phyloP scores from a whole-genome alignment of 768 basidiomycete species.

The Royoungia palumana region DNA sequence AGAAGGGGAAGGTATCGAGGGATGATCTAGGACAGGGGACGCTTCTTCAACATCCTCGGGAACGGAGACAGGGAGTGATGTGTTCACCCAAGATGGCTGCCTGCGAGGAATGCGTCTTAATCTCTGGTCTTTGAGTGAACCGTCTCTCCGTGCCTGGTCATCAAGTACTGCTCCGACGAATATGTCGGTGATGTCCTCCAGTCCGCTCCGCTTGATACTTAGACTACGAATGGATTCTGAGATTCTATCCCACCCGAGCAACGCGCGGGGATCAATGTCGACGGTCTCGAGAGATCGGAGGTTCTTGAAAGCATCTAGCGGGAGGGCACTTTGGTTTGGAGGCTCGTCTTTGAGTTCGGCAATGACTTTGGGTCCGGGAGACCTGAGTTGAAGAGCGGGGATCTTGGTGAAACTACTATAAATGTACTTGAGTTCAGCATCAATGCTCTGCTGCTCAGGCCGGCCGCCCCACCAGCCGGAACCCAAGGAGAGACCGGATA shows the following conservation, averaged over 20 bases:
- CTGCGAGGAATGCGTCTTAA: conserved; percentile 43
- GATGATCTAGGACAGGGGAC: conserved; percentile 10
- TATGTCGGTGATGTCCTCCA: conserved; percentile 77
- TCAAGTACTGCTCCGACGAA: conserved; percentile 76
- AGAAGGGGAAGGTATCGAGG: conserved; percentile 26
- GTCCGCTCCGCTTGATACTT: conserved; percentile 72
- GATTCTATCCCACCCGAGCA: conserved; percentile 83
- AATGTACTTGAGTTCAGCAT: conserved; percentile 78
- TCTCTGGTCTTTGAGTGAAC: conserved; percentile 46
- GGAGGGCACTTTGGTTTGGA: conserved; percentile 70
- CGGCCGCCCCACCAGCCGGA: conserved; percentile 64
- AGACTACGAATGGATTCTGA: conserved; percentile 68
- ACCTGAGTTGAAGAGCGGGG: conserved; percentile 67
- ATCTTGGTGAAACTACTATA: conserved; percentile 90
- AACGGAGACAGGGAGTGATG: conserved; percentile 55
- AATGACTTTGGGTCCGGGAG: conserved; percentile 64
- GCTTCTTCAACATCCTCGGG: conserved; percentile 45
- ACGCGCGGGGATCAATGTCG: conserved; percentile 77
- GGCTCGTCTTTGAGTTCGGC: conserved; percentile 66
- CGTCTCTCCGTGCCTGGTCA: conserved; percentile 64
- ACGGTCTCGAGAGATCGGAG: conserved; percentile 69
- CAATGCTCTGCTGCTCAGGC: conserved; percentile 54
- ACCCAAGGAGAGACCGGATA: conserved; percentile 74
- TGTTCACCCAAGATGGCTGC: conserved; percentile 46
- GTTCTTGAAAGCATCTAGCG: conserved; percentile 83